phyloP scores from a whole-genome alignment of 176 grass and related monocot genomes.

The Canna indica region DNA sequence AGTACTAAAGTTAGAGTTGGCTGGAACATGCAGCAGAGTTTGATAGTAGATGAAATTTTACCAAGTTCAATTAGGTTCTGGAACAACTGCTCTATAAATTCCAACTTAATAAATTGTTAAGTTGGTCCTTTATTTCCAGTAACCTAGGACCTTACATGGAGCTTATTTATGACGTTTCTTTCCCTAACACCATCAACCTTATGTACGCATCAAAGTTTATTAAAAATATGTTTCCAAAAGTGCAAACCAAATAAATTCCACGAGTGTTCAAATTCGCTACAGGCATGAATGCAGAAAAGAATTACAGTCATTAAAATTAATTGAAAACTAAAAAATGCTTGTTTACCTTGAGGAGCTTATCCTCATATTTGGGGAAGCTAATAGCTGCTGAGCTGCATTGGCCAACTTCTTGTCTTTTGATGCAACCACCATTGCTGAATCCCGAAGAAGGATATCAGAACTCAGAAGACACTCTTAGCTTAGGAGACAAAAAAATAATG shows the following conservation, averaged over 20 bases:
- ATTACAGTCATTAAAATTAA: neutral
- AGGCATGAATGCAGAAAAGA: neutral
- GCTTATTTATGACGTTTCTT: too few relatives aligned
- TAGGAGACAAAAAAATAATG: neutral
- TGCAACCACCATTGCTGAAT: conserved; percentile 87
- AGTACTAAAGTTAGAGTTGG: too few relatives aligned
- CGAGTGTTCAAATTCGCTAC: neutral
- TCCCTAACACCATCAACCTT: too few relatives aligned
- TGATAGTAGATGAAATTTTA: too few relatives aligned
- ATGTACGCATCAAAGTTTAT: neutral
- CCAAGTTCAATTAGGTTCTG: too few relatives aligned
- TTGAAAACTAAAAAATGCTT: conserved; percentile 10
- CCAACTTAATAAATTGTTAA: too few relatives aligned
- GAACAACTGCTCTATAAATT: too few relatives aligned
- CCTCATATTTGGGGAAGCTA: conserved; percentile 76
- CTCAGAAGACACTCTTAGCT: conserved; percentile 8
- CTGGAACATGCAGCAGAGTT: too few relatives aligned
- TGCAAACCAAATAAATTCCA: neutral
- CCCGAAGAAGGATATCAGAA: conserved; percentile 19
- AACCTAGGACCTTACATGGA: too few relatives aligned
- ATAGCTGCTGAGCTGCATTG: conserved; percentile 55
- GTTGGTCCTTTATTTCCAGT: too few relatives aligned
- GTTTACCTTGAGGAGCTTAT: conserved; percentile 83
- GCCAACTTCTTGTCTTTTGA: conserved; percentile 92
- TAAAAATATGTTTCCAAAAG: neutral